A percentile compares a stretch with the other conserved stretches of the same genome.
phyloP scores from a whole-genome alignment of 164 flowering plant genomes.

The Vitis amurensis region DNA sequence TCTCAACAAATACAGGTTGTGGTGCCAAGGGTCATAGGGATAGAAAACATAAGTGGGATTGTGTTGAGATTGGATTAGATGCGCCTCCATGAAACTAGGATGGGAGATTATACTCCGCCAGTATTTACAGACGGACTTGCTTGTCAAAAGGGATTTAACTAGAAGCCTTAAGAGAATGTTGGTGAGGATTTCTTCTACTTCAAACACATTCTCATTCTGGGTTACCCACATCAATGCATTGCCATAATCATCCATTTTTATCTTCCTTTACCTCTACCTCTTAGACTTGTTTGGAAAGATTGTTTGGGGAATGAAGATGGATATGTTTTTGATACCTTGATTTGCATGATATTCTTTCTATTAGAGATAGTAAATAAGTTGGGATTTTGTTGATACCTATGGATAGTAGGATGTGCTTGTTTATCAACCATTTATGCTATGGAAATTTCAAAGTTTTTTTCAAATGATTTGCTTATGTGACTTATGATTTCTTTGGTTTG shows the following conservation, averaged over 20 bases:
- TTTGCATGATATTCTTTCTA: no score
- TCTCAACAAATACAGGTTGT: neutral
- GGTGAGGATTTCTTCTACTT: constrained; percentile 1
- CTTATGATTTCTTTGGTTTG: no score
- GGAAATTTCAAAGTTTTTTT: no score
- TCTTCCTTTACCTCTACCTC: no score
- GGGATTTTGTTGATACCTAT: no score
- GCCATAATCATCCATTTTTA: neutral
- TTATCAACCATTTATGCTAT: no score
- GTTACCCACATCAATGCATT: neutral
- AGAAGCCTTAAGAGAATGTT: constrained; percentile 14
- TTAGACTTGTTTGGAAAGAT: no score
- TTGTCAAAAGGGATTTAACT: neutral
- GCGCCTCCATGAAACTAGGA: neutral
- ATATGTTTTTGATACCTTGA: no score
- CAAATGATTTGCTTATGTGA: no score
- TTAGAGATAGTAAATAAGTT: no score
- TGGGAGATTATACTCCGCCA: constrained; percentile 1
- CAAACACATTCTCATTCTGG: neutral
- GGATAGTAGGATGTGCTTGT: no score
- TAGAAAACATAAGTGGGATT: constrained; percentile 3
- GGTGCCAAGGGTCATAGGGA: neutral
- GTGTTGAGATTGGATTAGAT: constrained; percentile 9
- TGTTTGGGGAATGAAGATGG: no score
- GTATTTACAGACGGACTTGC: constrained; percentile 1